Conservation (phyloP, 257 asterid species). For the Nicotiana tomentosiformis region DNA sequence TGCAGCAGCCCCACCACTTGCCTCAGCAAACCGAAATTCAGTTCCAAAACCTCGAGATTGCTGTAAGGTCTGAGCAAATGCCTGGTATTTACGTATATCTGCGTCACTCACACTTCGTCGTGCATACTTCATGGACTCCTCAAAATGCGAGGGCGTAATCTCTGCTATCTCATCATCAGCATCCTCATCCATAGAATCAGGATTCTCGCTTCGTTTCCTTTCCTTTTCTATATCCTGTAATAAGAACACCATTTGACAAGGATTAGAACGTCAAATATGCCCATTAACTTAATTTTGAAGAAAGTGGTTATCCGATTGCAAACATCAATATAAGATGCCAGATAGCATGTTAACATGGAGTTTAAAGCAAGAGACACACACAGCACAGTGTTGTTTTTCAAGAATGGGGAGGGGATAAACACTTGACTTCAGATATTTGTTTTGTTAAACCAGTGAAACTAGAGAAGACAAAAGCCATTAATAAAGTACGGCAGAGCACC, state of each 20-base stretch:
- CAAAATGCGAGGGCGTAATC: conserved; percentile 57
- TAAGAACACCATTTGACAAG: not conserved
- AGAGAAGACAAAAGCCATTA: not conserved
- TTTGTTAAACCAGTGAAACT: not conserved
- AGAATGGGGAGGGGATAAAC: not conserved
- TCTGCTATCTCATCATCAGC: conserved; percentile 47
- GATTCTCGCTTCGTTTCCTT: conserved; percentile 31
- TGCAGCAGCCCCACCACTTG: conserved; percentile 22
- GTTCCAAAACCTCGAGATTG: conserved; percentile 65
- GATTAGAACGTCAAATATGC: not conserved
- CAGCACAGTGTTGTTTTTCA: not conserved
- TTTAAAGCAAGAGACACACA: not conserved
- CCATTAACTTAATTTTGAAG: not conserved
- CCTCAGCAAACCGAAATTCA: conserved; percentile 56
- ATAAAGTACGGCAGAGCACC: not conserved
- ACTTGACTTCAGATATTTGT: not conserved
- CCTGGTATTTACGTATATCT: conserved; percentile 70
- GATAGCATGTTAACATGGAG: not conserved
- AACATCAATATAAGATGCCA: not conserved
- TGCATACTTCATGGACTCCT: conserved; percentile 67
- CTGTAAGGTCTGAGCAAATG: conserved; percentile 58
- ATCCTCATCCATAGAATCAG: conserved; percentile 54
- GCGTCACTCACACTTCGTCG: conserved; percentile 66
- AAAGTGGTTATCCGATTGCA: not conserved
- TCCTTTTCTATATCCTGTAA: conserved; percentile 56